These are phyloP conservation scores for Penicillium psychrofluorescens DNA, from an alignment of 495 filamentous ascomycete genomes.

Conservation along the genomic window DNA sequence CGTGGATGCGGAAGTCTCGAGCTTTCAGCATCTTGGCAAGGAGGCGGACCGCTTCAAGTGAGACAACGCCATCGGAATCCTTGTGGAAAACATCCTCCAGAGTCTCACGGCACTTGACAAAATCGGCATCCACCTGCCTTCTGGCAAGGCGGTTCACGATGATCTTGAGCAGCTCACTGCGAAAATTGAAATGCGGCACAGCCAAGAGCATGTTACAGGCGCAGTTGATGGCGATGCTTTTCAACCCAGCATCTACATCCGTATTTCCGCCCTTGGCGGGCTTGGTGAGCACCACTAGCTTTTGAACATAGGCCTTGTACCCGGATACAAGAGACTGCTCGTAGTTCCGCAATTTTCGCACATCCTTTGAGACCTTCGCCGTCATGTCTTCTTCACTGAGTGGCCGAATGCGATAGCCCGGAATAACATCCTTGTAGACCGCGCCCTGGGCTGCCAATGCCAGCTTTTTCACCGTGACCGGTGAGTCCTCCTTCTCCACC, in stretches of 20 bases:
- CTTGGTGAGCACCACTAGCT: constrained; percentile 57
- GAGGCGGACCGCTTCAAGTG: constrained; percentile 77
- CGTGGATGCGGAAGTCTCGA: constrained; percentile 70
- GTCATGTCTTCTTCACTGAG: constrained; percentile 61
- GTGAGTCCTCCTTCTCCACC: constrained; percentile 44
- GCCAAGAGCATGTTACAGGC: constrained; percentile 67
- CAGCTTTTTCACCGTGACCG: constrained; percentile 72
- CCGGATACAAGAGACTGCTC: constrained; percentile 76
- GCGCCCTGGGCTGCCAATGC: constrained; percentile 78
- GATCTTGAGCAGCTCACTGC: constrained; percentile 77
- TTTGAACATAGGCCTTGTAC: constrained; percentile 77
- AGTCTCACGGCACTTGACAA: constrained; percentile 68
- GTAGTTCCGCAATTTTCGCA: constrained; percentile 68
- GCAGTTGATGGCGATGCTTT: constrained; percentile 74
- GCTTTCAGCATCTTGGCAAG: constrained; percentile 92
- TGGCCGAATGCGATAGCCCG: constrained; percentile 89
- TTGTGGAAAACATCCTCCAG: constrained; percentile 76
- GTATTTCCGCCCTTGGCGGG: constrained; percentile 24
- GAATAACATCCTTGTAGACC: constrained; percentile 93
- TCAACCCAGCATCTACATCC: constrained; percentile 36
- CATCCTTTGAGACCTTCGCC: constrained; percentile 85
- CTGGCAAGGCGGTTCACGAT: constrained; percentile 73
- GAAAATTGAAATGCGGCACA: constrained; percentile 95
- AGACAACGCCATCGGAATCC: constrained; percentile 81
- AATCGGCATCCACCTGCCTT: constrained; percentile 60